Conservation (phyloP, 129 eudicot species). For the Saposhnikovia divaricata region DNA sequence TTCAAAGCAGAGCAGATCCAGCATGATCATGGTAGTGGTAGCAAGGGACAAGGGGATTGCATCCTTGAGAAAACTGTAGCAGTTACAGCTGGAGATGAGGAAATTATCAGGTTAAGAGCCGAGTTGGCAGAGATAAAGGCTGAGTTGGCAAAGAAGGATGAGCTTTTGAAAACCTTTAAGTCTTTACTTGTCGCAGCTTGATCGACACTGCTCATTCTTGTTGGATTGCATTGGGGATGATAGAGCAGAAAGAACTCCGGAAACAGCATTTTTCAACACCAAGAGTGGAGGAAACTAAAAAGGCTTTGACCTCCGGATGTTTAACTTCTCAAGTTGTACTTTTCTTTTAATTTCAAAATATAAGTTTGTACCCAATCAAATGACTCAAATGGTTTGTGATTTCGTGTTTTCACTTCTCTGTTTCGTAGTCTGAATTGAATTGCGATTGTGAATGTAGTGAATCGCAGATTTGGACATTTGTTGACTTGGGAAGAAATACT, state of each 20-base stretch:
- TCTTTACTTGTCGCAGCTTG: too few species aligned
- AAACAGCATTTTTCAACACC: not conserved
- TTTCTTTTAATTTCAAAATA: too few species aligned
- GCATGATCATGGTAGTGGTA: not conserved
- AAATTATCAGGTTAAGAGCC: too few species aligned
- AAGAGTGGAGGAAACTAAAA: too few species aligned
- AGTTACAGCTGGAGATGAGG: not conserved
- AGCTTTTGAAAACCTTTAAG: too few species aligned
- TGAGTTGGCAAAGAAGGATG: not conserved
- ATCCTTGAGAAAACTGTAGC: not conserved
- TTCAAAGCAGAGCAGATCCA: not conserved
- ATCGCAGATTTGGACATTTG: too few species aligned
- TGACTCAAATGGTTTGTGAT: too few species aligned
- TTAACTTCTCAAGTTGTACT: not conserved
- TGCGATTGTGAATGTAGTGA: too few species aligned
- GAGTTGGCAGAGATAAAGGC: not conserved
- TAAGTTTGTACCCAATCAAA: too few species aligned
- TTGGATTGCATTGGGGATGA: not conserved
- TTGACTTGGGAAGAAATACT: too few species aligned
- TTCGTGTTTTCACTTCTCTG: too few species aligned
- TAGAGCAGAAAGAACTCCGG: not conserved
- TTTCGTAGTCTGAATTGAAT: too few species aligned
- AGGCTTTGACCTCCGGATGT: not conserved
- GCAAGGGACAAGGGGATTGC: not conserved
- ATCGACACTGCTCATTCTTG: not conserved